Base-by-base conservation (phyloP, 192 early-diverging fungal genomes). In the Rhizophagus sp. region DNA sequence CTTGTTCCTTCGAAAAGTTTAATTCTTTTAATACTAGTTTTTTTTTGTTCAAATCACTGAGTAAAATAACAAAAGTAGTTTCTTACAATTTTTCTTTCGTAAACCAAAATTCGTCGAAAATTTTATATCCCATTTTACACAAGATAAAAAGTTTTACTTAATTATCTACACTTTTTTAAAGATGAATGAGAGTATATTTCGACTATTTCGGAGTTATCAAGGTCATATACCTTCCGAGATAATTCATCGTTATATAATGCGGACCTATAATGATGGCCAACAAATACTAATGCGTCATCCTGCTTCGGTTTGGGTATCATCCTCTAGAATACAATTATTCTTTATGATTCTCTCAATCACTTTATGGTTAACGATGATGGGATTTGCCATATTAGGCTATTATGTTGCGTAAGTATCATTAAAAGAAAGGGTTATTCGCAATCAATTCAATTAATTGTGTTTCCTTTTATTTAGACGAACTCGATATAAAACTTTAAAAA, bases 311-410 rank as follows among this genome's bases (percentile, higher is more conserved):
- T 84, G 85, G 85, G 74, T 83, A 52, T 64, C 79, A 68, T 76
- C 79, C 22, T 84, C 83, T 25, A 86, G 79, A 25, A 64, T 76
- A 25, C 81, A 86, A 79, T 74, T 84, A 15, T 79, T 81, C 47
- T 79, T 83, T 71, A 82, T 86, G 83, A 72, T 86, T 65, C 39
- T 86, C n/a, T 84, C 83, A 50, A 81, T 86, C 71, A 77, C 77
- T 30, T 69, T 74, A 47, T 86, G 85, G 85, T 68, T 81, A 63
- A 78, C 82, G 44, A 70, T 79, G 68, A 79, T 79, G 47, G 19
- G 19, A 27, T 62, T 79, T 19, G 13, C 67, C 2, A 24, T 25
- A 12, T 44, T 71, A 13, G 78, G 78, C 2, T 71, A 68, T 71
- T 9, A 61, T 10, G 36, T 70, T 12, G 78, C 78, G 78, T 79